Conservation (phyloP, 306 rosid species). For the Sicyos edulis region DNA sequence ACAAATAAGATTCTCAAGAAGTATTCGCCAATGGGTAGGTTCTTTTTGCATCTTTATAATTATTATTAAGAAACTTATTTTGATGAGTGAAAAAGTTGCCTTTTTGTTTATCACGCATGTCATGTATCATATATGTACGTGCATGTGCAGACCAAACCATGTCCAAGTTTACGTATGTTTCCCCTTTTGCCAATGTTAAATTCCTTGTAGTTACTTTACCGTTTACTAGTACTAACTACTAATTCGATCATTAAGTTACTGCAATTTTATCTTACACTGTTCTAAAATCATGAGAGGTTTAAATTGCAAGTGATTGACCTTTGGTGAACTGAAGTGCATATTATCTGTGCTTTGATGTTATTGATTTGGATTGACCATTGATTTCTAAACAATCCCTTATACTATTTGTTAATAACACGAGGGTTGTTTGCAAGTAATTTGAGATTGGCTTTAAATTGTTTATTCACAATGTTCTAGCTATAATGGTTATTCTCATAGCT, state of each 20-base stretch:
- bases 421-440: not conserved
- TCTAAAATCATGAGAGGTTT: not conserved
- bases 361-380: not conserved
- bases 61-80: not conserved
- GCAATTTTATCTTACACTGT: not conserved
- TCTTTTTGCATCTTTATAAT: not conserved
- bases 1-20: slow-evolving; percentile 70
- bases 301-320: not conserved
- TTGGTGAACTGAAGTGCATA: not conserved
- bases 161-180: not conserved
- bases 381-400: not conserved
- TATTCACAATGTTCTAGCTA: slow-evolving; percentile 5
- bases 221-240: not conserved
- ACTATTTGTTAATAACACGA: not conserved
- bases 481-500: not conserved
- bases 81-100: not conserved
- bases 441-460: not conserved
- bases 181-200: not conserved
- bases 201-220: not conserved
- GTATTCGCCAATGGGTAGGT: slow-evolving; percentile 64
- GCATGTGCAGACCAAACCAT: not conserved
- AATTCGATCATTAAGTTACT: not conserved
- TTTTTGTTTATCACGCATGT: slow-evolving; percentile 22
- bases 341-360: not conserved
- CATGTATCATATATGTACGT: not conserved